Evolutionary conservation across 1,284 basidiomycete genomes (phyloP), one percentile per base, ranked within the genome.

Genomic region (Coniferiporia sulphurascens): DNA sequence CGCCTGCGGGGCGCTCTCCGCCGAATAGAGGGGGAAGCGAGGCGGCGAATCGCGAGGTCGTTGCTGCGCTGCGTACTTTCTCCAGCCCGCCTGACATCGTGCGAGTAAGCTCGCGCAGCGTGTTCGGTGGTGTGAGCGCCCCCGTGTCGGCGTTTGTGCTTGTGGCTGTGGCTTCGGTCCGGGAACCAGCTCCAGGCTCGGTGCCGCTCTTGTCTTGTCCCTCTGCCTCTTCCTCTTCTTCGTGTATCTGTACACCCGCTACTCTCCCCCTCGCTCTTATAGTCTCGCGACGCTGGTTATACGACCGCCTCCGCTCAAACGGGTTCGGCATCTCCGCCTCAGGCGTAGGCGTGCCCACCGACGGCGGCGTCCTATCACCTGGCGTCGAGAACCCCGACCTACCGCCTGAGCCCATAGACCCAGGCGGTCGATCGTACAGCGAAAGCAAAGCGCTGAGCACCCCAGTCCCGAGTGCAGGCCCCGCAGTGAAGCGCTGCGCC

Each of bases 1-100:
- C 77, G 2, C 77, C 75, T 43, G 80, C 73, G 3, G 83, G 86
- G 12, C 75, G 68, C 5, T 56, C 38, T 13, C 56, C 55, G 35
- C 53, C 41, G 41, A 49, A 36, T 41, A 13, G 55, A 48, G 48
- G 32, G 15, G 52, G 53, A n/a, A 19, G 32, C n/a, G 27, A 2
- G 27, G 53, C 50, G 38, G 38, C 32, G 7, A 58, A 35, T 8
- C 38, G 41, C n/a, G 27, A 27, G 27, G 27, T 2, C 27, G 27
- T 27, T 5, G 27, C 27, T 27, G 27, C 27, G 27, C 27, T 27
- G 27, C 27, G 27, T 27, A 27, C 27, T 27, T 27, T 27, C 27
- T 58, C 56, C 5, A 52, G 13, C 22, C 51, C 56, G 17, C 48
- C 55, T 13, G 55, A 49, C 48, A 56, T 19, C 34, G 46, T 51